These are phyloP conservation scores for Hortiboletus rubellus DNA, from an alignment of 1,284 basidiomycete genomes.

Conservation along the genomic window DNA sequence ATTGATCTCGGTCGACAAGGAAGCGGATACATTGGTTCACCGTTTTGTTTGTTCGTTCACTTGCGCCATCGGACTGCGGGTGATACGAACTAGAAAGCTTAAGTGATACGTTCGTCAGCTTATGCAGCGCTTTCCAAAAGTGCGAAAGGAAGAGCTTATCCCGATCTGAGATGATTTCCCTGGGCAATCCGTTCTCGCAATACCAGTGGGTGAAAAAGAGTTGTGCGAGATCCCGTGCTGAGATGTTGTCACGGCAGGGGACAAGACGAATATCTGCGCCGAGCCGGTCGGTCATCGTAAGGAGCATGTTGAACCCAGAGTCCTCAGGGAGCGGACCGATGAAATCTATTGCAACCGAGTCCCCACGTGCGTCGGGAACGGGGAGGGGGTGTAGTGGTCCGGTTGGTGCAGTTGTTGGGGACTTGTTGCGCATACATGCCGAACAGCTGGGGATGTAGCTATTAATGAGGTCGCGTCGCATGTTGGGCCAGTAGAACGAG, in stretches of 20 bases:
- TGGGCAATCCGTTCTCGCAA: slow-evolving; percentile 36
- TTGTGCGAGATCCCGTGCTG: slow-evolving; percentile 32
- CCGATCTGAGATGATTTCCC: slow-evolving; percentile 26
- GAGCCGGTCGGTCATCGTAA: slow-evolving; percentile 41
- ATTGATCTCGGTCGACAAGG: not conserved
- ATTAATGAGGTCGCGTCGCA: slow-evolving; percentile 34
- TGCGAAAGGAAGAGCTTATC: slow-evolving; percentile 30
- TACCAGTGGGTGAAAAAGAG: slow-evolving; percentile 31
- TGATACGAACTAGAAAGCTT: slow-evolving; percentile 31
- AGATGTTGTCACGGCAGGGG: slow-evolving; percentile 7
- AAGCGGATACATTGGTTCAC: not conserved
- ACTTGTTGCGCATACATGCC: slow-evolving; percentile 38
- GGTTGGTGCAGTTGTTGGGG: not conserved
- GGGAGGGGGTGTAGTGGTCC: slow-evolving; percentile 38
- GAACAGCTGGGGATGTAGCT: slow-evolving; percentile 36
- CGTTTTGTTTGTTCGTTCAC: not conserved
- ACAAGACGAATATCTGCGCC: slow-evolving; percentile 27
- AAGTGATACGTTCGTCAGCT: slow-evolving; percentile 36
- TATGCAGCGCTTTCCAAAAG: slow-evolving; percentile 29
- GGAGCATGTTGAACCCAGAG: slow-evolving; percentile 33
- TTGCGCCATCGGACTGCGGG: slow-evolving; percentile 37
- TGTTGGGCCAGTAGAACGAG: slow-evolving; percentile 44
- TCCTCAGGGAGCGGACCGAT: slow-evolving; percentile 36
- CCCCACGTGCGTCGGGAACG: slow-evolving; percentile 27
- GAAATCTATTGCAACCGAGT: slow-evolving; percentile 35